Base-by-base conservation (phyloP, 768 basidiomycete species). In the Podaxis sp. region DNA sequence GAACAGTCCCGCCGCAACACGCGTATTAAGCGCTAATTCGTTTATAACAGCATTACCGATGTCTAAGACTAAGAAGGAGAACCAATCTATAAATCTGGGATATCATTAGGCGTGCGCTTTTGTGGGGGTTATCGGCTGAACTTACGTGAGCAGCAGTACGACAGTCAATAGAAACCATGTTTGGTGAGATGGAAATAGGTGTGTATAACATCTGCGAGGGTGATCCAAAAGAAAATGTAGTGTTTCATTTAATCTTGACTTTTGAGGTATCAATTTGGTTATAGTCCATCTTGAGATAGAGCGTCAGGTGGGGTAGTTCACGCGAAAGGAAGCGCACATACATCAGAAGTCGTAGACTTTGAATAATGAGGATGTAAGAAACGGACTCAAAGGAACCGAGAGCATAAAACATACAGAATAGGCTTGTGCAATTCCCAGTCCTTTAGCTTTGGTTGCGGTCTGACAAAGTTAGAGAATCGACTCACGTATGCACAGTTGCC, bases 401-500 rank as follows among this genome's bases (percentile, higher is more conserved):
- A 38, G 13, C 26, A 49, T 28, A 69, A 8, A 2, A 80, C 94
- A 78, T 72, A 96, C 95, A 95, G 88, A 64, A 96, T 81, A 48
- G 94, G 94, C 93, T 95, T 95, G 66, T 24, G 61, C 5, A 46
- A 15, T 30, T 61, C 22, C 17, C 20, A 33, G 6, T 44, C 26
- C 28, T 13, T 54, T 13, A 62, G 53, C 20, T 22, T 20, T 13
- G 28, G 52, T 24, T 13, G 41, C 40, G 24, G 17, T 20, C 12
- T 15, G 24, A 5, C n/a, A 48, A 54, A 48, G 49, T 4, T n/a
- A 49, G 54, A 46, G 48, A 38, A 51, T 33, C 52, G 41, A 89
- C 94, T 82, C 69, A 96, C 95, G 70, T 93, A 96, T 24, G 86
- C 89, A 49, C 95, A 97, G 71, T 99, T 98, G 10, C 96, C 96